Conservation (phyloP, 1,284 basidiomycete species). For the Leccinum holopus region DNA sequence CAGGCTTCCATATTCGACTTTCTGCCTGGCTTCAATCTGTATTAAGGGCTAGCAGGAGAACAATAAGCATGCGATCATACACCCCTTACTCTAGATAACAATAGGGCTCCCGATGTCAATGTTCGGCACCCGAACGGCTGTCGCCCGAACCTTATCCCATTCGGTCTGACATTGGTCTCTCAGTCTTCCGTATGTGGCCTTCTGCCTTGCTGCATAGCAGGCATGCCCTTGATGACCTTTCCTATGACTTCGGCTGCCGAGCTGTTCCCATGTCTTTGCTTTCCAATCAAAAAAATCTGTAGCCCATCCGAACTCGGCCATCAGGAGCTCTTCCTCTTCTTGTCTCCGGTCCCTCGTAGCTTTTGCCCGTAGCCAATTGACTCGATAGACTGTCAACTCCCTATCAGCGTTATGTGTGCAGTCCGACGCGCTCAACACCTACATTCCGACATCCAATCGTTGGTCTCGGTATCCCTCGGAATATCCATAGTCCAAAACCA, state of each 20-base stretch:
- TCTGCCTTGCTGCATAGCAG: not conserved
- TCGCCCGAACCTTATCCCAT: not conserved
- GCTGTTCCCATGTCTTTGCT: not conserved
- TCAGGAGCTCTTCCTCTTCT: not conserved
- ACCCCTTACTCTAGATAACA: not conserved
- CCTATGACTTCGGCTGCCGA: not conserved
- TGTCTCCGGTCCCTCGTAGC: not conserved
- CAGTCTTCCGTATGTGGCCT: not conserved
- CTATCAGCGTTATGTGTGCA: not conserved
- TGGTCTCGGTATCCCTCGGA: not conserved
- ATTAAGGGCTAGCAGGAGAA: no score
- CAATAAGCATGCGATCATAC: no score
- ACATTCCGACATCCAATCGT: slow-evolving; percentile 9
- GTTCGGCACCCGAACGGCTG: not conserved
- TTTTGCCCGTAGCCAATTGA: slow-evolving; percentile 2
- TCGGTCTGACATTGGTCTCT: not conserved
- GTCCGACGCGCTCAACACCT: not conserved
- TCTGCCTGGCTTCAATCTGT: no score
- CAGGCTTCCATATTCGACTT: no score
- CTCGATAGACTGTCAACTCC: not conserved
- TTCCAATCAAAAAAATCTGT: not conserved
- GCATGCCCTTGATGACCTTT: not conserved
- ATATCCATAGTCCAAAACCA: slow-evolving; percentile 9
- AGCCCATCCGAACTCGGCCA: not conserved
- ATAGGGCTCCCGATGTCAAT: not conserved